A percentile compares a stretch with the other conserved stretches of the same genome.
phyloP scores from a whole-genome alignment of 1,139 yeast species.

The Scheffersomyces segobiensis region DNA sequence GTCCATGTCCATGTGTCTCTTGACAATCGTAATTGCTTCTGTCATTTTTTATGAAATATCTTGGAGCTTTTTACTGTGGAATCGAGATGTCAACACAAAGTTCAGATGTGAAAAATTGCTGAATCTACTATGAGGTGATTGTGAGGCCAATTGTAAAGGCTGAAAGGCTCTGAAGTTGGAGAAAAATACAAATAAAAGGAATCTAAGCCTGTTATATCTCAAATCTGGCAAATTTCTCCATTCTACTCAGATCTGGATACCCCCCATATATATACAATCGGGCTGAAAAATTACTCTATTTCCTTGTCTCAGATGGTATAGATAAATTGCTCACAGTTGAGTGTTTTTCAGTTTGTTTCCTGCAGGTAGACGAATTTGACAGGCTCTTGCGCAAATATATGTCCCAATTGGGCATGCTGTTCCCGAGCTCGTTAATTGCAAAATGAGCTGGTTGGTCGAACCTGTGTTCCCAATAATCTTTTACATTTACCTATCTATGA shows the following conservation, averaged over 20 bases:
- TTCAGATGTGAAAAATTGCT: not conserved
- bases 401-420: not conserved
- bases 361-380: not conserved
- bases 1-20: not conserved
- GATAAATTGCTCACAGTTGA: not conserved
- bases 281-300: not conserved
- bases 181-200: not conserved
- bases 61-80: not conserved
- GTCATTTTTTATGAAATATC: not conserved
- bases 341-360: not conserved
- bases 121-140: not conserved
- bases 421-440: not conserved
- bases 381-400: slow-evolving; percentile 3
- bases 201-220: not conserved
- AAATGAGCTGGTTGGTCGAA: not conserved
- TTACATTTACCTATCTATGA: not conserved
- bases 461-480: not conserved
- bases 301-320: not conserved
- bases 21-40: not conserved
- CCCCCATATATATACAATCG: not conserved
- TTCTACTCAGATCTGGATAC: not conserved
- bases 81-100: not conserved
- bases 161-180: not conserved
- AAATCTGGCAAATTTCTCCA: not conserved
- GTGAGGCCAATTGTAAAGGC: not conserved